phyloP scores from a whole-genome alignment of 495 filamentous ascomycete species.

The Lichina pygmaea region DNA sequence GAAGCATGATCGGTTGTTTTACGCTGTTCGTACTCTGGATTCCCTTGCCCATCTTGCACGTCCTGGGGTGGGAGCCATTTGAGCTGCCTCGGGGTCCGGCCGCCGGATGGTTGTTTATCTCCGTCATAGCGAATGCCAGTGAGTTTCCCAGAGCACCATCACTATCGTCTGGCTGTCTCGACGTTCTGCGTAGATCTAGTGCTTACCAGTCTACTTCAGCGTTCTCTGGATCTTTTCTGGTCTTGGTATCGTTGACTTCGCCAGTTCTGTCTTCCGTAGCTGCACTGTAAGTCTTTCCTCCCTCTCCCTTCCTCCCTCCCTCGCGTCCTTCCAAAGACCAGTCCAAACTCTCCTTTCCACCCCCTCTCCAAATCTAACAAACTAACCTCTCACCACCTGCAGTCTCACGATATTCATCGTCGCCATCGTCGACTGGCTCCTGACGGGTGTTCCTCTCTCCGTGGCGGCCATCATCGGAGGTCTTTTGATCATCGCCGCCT shows the following conservation, averaged over 20 bases:
- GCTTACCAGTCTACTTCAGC: conserved; percentile 10
- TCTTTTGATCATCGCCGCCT: conserved; percentile 60
- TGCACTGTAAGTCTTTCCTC: conserved; percentile 22
- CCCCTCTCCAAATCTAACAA: too few relatives aligned
- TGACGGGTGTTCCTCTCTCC: conserved; percentile 48
- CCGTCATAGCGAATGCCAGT: conserved; percentile 62
- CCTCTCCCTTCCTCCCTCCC: background rate
- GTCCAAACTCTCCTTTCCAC: background rate
- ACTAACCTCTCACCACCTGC: background rate
- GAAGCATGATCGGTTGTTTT: conserved; percentile 58
- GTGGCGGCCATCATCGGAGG: conserved; percentile 57
- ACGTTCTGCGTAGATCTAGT: background rate
- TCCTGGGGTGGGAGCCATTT: conserved; percentile 53
- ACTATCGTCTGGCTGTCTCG: too few relatives aligned
- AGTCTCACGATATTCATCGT: conserved; percentile 83
- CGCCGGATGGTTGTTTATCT: conserved; percentile 53
- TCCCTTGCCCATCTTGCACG: conserved; percentile 61
- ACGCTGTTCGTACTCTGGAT: conserved; percentile 80
- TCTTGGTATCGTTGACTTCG: conserved; percentile 73
- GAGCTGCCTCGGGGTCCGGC: conserved; percentile 50
- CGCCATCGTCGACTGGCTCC: conserved; percentile 66
- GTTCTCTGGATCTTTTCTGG: conserved; percentile 83
- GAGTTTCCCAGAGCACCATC: conserved; percentile 8
- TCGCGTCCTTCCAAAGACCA: background rate
- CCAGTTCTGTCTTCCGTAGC: conserved; percentile 83